Percentiles rank a stretch among this genome's conserved stretches.
These are phyloP conservation scores for Hemisphaericaspora lyxosophila DNA, from an alignment of 1,139 yeast genomes.

Conservation along the genomic window DNA sequence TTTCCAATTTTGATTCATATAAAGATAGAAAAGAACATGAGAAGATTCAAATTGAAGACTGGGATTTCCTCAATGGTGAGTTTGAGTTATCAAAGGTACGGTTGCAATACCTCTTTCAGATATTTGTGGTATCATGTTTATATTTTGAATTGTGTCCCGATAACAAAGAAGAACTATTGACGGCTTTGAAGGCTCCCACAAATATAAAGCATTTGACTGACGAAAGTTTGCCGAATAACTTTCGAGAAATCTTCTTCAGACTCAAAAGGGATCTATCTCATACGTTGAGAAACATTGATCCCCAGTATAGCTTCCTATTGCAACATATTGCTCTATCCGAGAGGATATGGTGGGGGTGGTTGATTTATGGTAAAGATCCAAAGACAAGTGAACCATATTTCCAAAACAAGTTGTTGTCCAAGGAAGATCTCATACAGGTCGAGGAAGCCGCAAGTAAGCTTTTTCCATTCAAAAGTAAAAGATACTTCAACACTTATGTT, in stretches of 20 bases:
- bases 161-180: conserved; percentile 26
- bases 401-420: conserved; percentile 20
- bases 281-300: conserved; percentile 24
- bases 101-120: conserved; percentile 31
- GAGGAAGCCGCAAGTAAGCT: conserved; percentile 17
- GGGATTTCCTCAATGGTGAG: conserved; percentile 24
- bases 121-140: conserved; percentile 31
- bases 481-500: conserved; percentile 43
- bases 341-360: conserved; percentile 44
- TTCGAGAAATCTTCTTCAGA: conserved; percentile 22
- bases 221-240: conserved; percentile 28
- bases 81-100: conserved; percentile 31
- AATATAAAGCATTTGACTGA: conserved; percentile 40
- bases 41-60: conserved; percentile 22
- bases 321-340: conserved; percentile 31
- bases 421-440: conserved; percentile 22
- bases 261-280: conserved; percentile 29
- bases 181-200: conserved; percentile 25
- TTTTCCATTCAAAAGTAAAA: conserved; percentile 33
- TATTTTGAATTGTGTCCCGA: conserved; percentile 28
- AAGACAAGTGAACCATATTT: conserved; percentile 32
- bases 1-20: conserved; percentile 27
- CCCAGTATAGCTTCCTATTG: conserved; percentile 27
- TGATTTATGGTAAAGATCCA: conserved; percentile 39
- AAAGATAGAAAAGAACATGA: conserved; percentile 20